Conservation (phyloP, 352 stramenopile genomes). For the Pythium phragmiticola region DNA sequence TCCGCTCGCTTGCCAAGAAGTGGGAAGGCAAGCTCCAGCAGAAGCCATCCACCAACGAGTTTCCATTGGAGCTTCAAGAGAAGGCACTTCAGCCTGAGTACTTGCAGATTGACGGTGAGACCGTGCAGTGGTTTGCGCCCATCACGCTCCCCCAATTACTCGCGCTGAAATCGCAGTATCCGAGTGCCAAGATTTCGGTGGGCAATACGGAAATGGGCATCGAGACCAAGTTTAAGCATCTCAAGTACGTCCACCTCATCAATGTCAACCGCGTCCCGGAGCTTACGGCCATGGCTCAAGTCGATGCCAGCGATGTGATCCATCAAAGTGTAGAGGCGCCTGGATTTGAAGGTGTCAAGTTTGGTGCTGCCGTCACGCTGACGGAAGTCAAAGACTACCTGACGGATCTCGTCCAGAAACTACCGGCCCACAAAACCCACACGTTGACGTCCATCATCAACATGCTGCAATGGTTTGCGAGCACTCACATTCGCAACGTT, state of each 20-base stretch:
- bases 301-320: slow-evolving; percentile 42
- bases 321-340: slow-evolving; percentile 44
- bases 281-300: slow-evolving; percentile 44
- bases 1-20: slow-evolving; percentile 49
- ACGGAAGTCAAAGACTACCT: slow-evolving; percentile 69
- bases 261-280: slow-evolving; percentile 72
- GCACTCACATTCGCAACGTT: slow-evolving; percentile 96
- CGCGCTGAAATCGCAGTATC: slow-evolving; percentile 80
- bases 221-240: slow-evolving; percentile 93
- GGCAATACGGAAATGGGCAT: slow-evolving; percentile 98
- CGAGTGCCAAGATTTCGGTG: slow-evolving; percentile 91
- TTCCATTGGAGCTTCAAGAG: slow-evolving; percentile 63
- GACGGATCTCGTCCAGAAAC: slow-evolving; percentile 32
- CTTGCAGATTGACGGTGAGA: slow-evolving; percentile 65
- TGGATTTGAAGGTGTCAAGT: slow-evolving; percentile 60
- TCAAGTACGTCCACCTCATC: slow-evolving; percentile 73
- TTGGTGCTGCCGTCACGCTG: slow-evolving; percentile 81
- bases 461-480: slow-evolving; percentile 98
- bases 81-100: slow-evolving; percentile 50
- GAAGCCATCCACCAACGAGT: slow-evolving; percentile 25
- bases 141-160: slow-evolving; percentile 89
- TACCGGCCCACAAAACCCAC: slow-evolving; percentile 46
- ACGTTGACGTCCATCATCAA: slow-evolving; percentile 59
- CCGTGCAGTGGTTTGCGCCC: slow-evolving; percentile 92
- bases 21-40: slow-evolving; percentile 26